Conservation (phyloP, 345 rosid species). For the Moringa oleifera region DNA sequence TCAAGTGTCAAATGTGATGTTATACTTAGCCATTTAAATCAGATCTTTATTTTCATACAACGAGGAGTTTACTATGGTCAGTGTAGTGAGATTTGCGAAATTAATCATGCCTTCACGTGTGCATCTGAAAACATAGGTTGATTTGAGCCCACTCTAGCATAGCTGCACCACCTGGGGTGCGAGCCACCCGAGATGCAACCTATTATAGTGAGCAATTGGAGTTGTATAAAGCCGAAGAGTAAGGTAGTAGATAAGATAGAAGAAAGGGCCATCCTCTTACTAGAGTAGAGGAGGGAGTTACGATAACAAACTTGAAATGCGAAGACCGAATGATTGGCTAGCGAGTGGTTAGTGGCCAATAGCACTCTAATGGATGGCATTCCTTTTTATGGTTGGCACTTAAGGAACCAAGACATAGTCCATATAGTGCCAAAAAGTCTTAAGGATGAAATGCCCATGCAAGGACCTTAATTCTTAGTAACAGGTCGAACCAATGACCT, state of each 20-base stretch:
- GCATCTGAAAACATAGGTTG: no score
- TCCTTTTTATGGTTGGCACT: constrained; percentile 6
- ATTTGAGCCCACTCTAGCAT: no score
- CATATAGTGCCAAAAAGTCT: background rate
- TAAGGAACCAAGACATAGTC: background rate
- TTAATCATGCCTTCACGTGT: no score
- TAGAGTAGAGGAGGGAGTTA: background rate
- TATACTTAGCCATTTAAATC: constrained; percentile 10
- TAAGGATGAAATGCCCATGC: background rate
- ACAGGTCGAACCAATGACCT: constrained; percentile 8
- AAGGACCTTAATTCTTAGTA: constrained; percentile 1
- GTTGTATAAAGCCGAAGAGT: background rate
- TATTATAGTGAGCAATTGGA: background rate
- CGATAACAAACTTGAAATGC: constrained; percentile 1
- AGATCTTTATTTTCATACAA: constrained; percentile 2
- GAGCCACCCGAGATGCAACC: constrained; percentile 1
- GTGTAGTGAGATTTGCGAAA: no score
- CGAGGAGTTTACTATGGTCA: no score
- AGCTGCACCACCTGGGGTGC: background rate
- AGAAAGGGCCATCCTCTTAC: background rate
- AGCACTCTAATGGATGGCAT: constrained; percentile 7
- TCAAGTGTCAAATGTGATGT: no score
- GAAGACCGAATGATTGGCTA: background rate
- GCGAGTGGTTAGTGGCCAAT: constrained; percentile 10
- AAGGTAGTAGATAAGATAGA: constrained; percentile 2